Base-by-base conservation (phyloP, 495 filamentous ascomycete species). In the Xylona heveae region DNA sequence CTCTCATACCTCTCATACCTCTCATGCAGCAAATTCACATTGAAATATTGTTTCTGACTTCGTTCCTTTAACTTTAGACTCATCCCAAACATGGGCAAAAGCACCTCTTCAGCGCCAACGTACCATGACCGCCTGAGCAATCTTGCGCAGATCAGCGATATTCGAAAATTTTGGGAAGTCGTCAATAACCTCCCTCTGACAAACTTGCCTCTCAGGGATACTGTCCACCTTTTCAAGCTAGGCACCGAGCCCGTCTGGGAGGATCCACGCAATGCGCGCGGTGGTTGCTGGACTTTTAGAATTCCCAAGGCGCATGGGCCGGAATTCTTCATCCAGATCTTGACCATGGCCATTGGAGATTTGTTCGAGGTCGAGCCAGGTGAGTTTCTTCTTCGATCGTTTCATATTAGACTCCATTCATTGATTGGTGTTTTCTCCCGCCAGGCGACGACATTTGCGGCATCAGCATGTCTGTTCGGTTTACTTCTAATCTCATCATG, bases 161-260 rank as follows among this genome's bases (percentile, higher is more conserved):
- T 79, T 40, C 67, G 78, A 47, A 71, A 74, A 39, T 93, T 91
- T 55, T 91, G 80, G 76, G 68, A 78, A 36, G 72, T 83, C 51
- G 71, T 74, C 57, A 92, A 93, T 55, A 88, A 91, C 52, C 82
- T 78, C 32, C 75, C 78, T 9, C 64, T 83, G 35, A 55, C 72
- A 14, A 64, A 64, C 43, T 66, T 93, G 51, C 71, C 73, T 35
- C 66, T 82, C 48, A 68, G 76, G 25, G 80, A 92, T 51, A 74
- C 68, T 12, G 66, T 90, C 28, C 85, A 91, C 47, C 63, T 93
- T 36, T 92, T 92, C 62, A 84, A 90, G 46, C 61, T 71, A 34
- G 78, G 78, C 19, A 78, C 88, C 38, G 67, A 71, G 44, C 83
- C 83, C 12, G 61, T 90, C 30, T 92, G 83, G 82, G 83, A 93